phyloP scores from a whole-genome alignment of 1,284 basidiomycete genomes.

The Moniliella sp. region DNA sequence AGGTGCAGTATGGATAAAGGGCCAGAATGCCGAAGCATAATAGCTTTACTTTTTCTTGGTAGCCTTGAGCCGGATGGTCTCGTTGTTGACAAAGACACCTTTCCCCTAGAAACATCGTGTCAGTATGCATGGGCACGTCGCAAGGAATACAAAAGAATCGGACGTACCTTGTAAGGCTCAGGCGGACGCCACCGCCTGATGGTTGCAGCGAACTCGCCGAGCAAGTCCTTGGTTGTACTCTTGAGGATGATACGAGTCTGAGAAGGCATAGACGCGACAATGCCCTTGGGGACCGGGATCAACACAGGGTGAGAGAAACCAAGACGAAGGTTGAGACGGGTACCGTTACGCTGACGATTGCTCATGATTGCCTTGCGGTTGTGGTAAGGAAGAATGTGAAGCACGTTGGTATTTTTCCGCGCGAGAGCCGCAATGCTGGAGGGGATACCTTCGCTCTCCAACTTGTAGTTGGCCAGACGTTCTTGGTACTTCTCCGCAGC shows the following conservation, averaged over 20 bases:
- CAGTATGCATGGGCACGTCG: not conserved
- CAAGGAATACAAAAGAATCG: too few species aligned
- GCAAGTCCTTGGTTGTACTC: slow-evolving; percentile 41
- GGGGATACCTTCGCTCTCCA: too few species aligned
- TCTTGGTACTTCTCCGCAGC: too few species aligned
- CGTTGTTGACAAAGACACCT: slow-evolving; percentile 78
- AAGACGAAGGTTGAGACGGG: slow-evolving; percentile 36
- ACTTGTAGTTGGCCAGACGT: too few species aligned
- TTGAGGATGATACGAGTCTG: slow-evolving; percentile 39
- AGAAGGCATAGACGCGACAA: slow-evolving; percentile 27
- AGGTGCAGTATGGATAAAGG: too few species aligned
- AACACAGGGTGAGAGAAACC: slow-evolving; percentile 73
- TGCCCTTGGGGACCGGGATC: slow-evolving; percentile 50
- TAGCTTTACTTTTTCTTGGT: slow-evolving; percentile 96
- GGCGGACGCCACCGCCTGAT: slow-evolving; percentile 66
- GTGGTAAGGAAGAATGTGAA: too few species aligned
- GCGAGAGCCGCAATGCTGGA: too few species aligned
- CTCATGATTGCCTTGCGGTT: too few species aligned
- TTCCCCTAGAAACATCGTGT: too few species aligned
- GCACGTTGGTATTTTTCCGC: too few species aligned
- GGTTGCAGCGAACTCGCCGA: slow-evolving; percentile 69
- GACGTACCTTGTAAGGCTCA: slow-evolving; percentile 89
- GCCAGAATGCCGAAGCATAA: too few species aligned
- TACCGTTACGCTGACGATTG: too few species aligned
- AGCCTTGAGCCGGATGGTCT: slow-evolving; percentile 68